A percentile compares a stretch with the other conserved stretches of the same genome.
Evolutionary conservation across 1,284 basidiomycete species (phyloP).

Genomic region (Tausonia pullulans): DNA sequence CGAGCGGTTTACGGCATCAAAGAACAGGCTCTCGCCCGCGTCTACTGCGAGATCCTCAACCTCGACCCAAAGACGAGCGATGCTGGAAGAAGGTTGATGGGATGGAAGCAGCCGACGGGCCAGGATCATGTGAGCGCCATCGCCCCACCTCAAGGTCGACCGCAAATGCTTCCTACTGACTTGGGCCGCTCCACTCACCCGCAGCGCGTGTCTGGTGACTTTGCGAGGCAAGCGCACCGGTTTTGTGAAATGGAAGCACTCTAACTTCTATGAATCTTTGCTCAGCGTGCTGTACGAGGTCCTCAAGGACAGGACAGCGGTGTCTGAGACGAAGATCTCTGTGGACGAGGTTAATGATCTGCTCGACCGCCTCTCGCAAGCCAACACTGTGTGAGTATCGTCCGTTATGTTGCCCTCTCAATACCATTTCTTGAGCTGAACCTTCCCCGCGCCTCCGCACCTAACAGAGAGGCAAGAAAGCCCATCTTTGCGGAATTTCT

Average conservation of each 20-base stretch:
- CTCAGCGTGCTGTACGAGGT: constrained; percentile 70
- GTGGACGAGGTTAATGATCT: constrained; percentile 68
- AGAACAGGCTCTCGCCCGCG: constrained; percentile 79
- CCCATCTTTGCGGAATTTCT: background rate
- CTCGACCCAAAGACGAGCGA: constrained; percentile 58
- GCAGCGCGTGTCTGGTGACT: constrained; percentile 22
- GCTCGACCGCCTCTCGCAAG: constrained; percentile 47
- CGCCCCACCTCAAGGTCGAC: background rate
- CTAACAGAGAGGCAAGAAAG: background rate
- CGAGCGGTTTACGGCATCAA: constrained; percentile 81
- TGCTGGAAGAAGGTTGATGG: constrained; percentile 63
- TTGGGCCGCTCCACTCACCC: background rate
- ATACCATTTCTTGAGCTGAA: background rate
- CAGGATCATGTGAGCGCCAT: background rate
- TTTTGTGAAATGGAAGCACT: no score
- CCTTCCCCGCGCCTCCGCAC: background rate
- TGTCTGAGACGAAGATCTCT: constrained; percentile 60
- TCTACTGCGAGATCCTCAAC: constrained; percentile 76
- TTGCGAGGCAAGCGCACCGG: background rate
- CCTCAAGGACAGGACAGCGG: constrained; percentile 68
- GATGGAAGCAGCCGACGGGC: constrained; percentile 80
- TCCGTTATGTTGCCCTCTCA: background rate
- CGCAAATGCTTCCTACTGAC: constrained; percentile 35
- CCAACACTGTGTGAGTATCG: background rate
- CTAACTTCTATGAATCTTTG: constrained; percentile 44